These are phyloP conservation scores for Fusarium nygamai DNA, from an alignment of 2,329 filamentous ascomycete genomes.

Conservation along the genomic window DNA sequence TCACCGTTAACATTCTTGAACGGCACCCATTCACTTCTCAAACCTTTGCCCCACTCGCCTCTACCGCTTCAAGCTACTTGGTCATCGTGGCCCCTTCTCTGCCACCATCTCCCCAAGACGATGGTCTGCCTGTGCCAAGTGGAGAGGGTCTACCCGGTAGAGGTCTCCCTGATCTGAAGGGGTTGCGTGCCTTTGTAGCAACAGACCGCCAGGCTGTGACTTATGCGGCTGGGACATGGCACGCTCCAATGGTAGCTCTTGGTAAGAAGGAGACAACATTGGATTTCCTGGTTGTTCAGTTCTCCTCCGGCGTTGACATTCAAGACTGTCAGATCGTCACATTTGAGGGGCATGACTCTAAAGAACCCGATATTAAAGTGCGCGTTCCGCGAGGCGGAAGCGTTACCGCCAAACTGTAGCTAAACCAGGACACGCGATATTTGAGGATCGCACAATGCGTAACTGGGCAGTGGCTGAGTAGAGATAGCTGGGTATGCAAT, in stretches of 20 bases:
- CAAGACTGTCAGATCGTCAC: slow-evolving; percentile 91
- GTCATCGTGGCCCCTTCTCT: slow-evolving; percentile 89
- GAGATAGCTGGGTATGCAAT: slow-evolving; percentile 3
- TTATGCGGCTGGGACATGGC: slow-evolving; percentile 92
- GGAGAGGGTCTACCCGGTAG: slow-evolving; percentile 61
- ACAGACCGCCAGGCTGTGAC: slow-evolving; percentile 84
- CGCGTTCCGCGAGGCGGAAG: slow-evolving; percentile 25
- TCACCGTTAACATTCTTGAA: slow-evolving; percentile 79
- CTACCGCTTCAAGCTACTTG: slow-evolving; percentile 70
- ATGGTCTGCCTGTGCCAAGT: slow-evolving; percentile 42
- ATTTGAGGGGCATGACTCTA: slow-evolving; percentile 45
- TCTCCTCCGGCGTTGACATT: slow-evolving; percentile 79
- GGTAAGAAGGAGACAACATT: slow-evolving; percentile 68
- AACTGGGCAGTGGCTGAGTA: slow-evolving; percentile 27
- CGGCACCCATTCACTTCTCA: slow-evolving; percentile 94
- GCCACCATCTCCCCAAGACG: slow-evolving; percentile 50
- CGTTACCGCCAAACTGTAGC: slow-evolving; percentile 21
- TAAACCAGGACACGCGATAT: slow-evolving; percentile 16
- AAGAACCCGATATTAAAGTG: slow-evolving; percentile 55
- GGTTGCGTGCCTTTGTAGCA: slow-evolving; percentile 81
- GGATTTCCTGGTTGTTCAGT: slow-evolving; percentile 91
- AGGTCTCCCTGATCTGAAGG: slow-evolving; percentile 76
- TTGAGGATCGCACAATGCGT: slow-evolving; percentile 22
- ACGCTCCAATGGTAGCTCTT: slow-evolving; percentile 94
- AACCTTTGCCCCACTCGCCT: slow-evolving; percentile 83